phyloP scores from a whole-genome alignment of 106 monocot genomes.

The Dendrobium catenatum region DNA sequence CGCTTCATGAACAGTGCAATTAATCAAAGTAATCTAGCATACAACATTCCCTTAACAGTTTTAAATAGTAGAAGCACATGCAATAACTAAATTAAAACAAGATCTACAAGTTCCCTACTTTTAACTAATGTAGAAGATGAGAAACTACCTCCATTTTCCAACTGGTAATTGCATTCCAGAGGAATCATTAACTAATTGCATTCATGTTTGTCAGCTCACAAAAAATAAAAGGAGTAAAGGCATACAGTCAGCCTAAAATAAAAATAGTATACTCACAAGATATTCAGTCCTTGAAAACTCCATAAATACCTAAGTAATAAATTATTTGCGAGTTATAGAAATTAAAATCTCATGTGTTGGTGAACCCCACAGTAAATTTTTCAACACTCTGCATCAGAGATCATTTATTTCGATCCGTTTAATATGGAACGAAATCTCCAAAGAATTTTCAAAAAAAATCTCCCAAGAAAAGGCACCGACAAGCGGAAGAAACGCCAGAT shows the following conservation, averaged over 20 bases:
- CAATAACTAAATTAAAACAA: neutral
- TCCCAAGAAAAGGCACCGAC: neutral
- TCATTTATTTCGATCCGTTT: neutral
- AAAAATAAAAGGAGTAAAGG: neutral
- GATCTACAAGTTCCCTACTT: neutral
- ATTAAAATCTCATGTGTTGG: neutral
- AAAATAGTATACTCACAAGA: neutral
- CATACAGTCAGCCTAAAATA: neutral
- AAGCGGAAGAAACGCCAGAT: neutral
- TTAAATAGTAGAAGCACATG: neutral
- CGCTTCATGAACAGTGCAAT: neutral
- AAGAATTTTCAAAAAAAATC: neutral
- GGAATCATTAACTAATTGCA: neutral
- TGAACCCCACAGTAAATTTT: neutral
- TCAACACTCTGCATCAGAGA: neutral
- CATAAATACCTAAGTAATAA: neutral
- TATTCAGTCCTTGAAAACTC: neutral
- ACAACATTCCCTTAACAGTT: neutral
- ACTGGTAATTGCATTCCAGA: neutral
- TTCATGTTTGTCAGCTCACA: neutral
- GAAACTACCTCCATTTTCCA: neutral
- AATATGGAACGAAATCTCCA: neutral
- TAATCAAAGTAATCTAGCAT: neutral
- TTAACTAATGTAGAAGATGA: neutral
- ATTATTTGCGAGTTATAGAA: neutral